Percentiles rank a stretch among this genome's conserved stretches.
Conservation (phyloP, 2,329 filamentous ascomycete genomes). For the Xylaria sp. region DNA sequence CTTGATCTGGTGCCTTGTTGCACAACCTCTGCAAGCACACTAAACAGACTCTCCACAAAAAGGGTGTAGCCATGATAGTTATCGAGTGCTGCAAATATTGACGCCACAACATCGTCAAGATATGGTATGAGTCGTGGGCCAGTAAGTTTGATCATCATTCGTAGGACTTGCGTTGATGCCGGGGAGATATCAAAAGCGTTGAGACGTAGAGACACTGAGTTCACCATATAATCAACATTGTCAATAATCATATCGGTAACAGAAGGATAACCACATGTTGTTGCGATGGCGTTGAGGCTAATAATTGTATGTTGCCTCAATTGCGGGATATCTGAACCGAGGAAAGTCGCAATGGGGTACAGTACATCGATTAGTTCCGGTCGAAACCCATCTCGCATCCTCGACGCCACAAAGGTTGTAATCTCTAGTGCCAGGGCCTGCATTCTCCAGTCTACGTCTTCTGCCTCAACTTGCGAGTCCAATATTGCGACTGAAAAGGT, state of each 20-base stretch:
- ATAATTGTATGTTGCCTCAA: slow-evolving; percentile 85
- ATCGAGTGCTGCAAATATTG: slow-evolving; percentile 92
- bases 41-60: slow-evolving; percentile 86
- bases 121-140: slow-evolving; percentile 85
- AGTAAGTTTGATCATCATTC: slow-evolving; percentile 93
- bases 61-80: slow-evolving; percentile 92
- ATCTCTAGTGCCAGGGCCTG: slow-evolving; percentile 84
- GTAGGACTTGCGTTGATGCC: slow-evolving; percentile 86
- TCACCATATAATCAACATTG: slow-evolving; percentile 97
- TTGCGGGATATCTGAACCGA: slow-evolving; percentile 75
- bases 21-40: slow-evolving; percentile 83
- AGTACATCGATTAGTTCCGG: slow-evolving; percentile 89
- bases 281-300: slow-evolving; percentile 82
- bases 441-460: slow-evolving; percentile 73
- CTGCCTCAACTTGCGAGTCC: slow-evolving; percentile 61
- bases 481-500: slow-evolving; percentile 73
- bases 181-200: slow-evolving; percentile 94
- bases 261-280: slow-evolving; percentile 76
- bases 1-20: slow-evolving; percentile 77
- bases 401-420: slow-evolving; percentile 77
- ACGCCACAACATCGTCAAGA: slow-evolving; percentile 88
- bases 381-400: slow-evolving; percentile 74
- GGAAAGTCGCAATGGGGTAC: slow-evolving; percentile 88
- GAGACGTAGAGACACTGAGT: slow-evolving; percentile 86
- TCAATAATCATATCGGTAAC: slow-evolving; percentile 82